Evolutionary conservation across 2,329 filamentous ascomycete genomes (phyloP).

Genomic region (Sporothrix brasiliensis): DNA sequence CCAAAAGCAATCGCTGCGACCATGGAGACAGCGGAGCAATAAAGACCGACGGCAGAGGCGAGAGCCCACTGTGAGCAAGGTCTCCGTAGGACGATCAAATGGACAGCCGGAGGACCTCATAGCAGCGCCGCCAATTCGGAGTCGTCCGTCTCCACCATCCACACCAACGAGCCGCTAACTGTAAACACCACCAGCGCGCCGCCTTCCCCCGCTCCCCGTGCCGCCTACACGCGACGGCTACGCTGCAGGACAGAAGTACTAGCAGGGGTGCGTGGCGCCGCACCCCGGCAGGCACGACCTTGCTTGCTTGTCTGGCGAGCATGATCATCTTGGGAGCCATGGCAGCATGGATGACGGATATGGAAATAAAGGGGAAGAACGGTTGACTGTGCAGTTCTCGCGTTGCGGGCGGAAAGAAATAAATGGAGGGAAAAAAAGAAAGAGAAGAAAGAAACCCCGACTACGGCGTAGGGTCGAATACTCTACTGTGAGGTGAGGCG

Average conservation of each 20-base stretch:
- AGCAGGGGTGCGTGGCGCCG: conserved; percentile 13
- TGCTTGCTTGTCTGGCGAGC: neutral
- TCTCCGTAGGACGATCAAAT: neutral
- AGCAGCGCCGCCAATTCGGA: neutral
- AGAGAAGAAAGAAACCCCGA: neutral
- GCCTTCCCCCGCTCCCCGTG: conserved; percentile 22
- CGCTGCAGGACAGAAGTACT: neutral
- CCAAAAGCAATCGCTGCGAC: neutral
- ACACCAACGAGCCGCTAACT: neutral
- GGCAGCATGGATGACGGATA: neutral
- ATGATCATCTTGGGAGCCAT: neutral
- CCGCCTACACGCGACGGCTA: conserved; percentile 27
- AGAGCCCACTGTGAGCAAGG: neutral
- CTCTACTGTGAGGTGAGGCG: neutral
- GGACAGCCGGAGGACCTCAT: neutral
- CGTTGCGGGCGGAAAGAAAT: neutral
- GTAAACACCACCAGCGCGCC: conserved; percentile 1
- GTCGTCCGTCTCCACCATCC: neutral
- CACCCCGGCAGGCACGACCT: neutral
- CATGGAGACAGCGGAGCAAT: neutral
- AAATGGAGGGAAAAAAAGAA: neutral
- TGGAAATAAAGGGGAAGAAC: neutral
- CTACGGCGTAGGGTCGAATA: neutral
- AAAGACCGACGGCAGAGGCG: neutral
- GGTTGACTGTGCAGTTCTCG: neutral